Evolutionary conservation across 495 filamentous ascomycete genomes (phyloP), one percentile per base, ranked within the genome.

Genomic region (Hypomontagnella submonticulosa): DNA sequence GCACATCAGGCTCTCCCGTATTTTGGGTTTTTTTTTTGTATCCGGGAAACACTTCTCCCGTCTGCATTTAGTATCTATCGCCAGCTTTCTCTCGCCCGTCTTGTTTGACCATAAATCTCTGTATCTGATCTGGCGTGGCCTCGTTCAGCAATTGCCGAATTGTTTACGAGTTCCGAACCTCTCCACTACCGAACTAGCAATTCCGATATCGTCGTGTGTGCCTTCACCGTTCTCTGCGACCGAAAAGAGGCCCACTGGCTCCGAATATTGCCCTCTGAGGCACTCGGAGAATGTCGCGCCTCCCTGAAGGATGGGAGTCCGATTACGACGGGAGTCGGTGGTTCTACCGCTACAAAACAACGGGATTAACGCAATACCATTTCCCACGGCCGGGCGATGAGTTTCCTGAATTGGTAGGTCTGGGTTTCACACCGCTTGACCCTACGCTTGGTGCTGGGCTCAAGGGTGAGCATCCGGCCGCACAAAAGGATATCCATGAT

Each of bases 381-480:
- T 83, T 82, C 47, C 81, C 81, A 0, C 78, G 77, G 20, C 74
- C 75, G 6, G 81, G 81, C 62, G 81, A 83, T 33, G 81, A 83
- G 71, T 83, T 75, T 44, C 80, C 80, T 42, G 77, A 81, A 54
- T 77, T 71, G 34, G 57, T 79, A 63, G 77, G 78, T 47, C 71
- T 73, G 6, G 64, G 69, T 13, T 71, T 74, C 6, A 69, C 69
- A 9, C 67, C 75, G 0, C 61, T 73, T 37, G 73, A 75, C 34
- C 69, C 79, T 0, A 59, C 74, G 5, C 75, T 75, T 40, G 75
- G 78, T 18, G 75, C 80, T 46, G 67, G 50, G 54, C 64, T 80
- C 2, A 69, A 69, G 46, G 74, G 71, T 57, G 75, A 79, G 50
- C 72, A 76, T 19, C 71, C 78, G 54, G 50, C 68, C 23, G 75